Evolutionary conservation across 176 grass and related monocot genomes (phyloP).

Genomic region (Cenchrus purpureus): DNA sequence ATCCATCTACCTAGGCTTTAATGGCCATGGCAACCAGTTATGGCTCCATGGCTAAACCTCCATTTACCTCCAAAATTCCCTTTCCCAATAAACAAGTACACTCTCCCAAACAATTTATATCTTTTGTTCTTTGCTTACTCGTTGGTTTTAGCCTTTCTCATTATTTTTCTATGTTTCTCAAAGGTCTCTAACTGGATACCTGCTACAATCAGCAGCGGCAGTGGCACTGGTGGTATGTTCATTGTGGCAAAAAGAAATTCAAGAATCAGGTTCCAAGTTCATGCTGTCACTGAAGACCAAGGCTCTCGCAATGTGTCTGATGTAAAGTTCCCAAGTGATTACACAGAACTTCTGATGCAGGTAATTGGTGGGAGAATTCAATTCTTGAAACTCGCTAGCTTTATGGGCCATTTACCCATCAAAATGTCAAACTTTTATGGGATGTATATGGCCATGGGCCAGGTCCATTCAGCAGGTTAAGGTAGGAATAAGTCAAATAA

Average conservation of each 20-base stretch:
- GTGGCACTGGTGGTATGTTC: conserved; percentile 9
- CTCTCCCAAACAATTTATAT: not conserved
- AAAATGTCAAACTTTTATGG: not conserved
- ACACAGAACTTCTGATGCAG: conserved; percentile 73
- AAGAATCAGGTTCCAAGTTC: conserved; percentile 33
- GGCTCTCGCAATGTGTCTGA: conserved; percentile 48
- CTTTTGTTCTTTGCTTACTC: not conserved
- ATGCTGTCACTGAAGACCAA: conserved; percentile 55
- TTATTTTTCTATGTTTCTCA: not conserved
- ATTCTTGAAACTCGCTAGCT: conserved; percentile 3
- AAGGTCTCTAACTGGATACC: conserved; percentile 6
- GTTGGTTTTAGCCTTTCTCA: conserved; percentile 11
- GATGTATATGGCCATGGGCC: not conserved
- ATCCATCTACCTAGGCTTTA: conserved; percentile 5
- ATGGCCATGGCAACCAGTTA: conserved; percentile 44
- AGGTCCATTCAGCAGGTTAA: not conserved
- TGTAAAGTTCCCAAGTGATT: conserved; percentile 71
- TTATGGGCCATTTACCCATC: not conserved
- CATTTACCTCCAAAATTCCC: conserved; percentile 23
- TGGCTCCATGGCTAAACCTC: conserved; percentile 35
- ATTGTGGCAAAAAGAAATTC: conserved; percentile 23
- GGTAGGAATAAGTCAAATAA: not conserved
- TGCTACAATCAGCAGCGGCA: conserved; percentile 30
- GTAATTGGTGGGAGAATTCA: conserved; percentile 41
- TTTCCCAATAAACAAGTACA: conserved; percentile 44